Evolutionary conservation across 73 alveolate species (phyloP).

Genomic region (Stentor coeruleus): DNA sequence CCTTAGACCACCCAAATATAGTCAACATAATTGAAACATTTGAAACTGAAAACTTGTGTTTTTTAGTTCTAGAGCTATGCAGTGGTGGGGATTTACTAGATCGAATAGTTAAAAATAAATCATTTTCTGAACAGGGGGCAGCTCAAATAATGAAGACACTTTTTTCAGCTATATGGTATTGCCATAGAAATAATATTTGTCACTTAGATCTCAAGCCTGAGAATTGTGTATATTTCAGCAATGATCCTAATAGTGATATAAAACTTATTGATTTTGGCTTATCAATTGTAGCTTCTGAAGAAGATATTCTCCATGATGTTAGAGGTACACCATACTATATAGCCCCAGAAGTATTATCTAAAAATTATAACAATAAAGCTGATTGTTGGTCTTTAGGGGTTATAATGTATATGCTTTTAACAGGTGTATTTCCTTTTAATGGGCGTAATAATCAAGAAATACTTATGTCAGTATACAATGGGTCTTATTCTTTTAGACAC

Average conservation of each 20-base stretch:
- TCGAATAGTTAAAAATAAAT: slow-evolving; percentile 42
- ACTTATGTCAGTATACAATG: slow-evolving; percentile 53
- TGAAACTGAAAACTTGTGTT: slow-evolving; percentile 36
- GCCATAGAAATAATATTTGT: slow-evolving; percentile 38
- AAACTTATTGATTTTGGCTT: not conserved
- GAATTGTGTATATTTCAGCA: slow-evolving; percentile 36
- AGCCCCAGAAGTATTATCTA: slow-evolving; percentile 75
- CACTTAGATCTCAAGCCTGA: slow-evolving; percentile 59
- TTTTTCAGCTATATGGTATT: slow-evolving; percentile 43
- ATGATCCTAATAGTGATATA: slow-evolving; percentile 29
- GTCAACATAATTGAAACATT: slow-evolving; percentile 44
- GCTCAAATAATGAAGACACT: slow-evolving; percentile 51
- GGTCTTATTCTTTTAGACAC: slow-evolving; percentile 65
- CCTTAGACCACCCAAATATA: slow-evolving; percentile 55
- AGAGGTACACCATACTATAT: slow-evolving; percentile 69
- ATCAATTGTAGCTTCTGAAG: not conserved
- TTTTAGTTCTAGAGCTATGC: slow-evolving; percentile 49
- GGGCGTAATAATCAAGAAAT: slow-evolving; percentile 75
- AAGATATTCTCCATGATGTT: not conserved
- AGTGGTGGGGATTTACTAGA: slow-evolving; percentile 57
- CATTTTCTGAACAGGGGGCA: slow-evolving; percentile 51
- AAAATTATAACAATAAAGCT: slow-evolving; percentile 46
- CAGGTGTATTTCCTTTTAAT: slow-evolving; percentile 79
- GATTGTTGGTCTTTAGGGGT: slow-evolving; percentile 76
- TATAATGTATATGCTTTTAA: slow-evolving; percentile 63